A percentile compares a stretch with the other conserved stretches of the same genome.
phyloP scores from a whole-genome alignment of 1,139 yeast genomes.

The Lodderomyces orthopsilosis region DNA sequence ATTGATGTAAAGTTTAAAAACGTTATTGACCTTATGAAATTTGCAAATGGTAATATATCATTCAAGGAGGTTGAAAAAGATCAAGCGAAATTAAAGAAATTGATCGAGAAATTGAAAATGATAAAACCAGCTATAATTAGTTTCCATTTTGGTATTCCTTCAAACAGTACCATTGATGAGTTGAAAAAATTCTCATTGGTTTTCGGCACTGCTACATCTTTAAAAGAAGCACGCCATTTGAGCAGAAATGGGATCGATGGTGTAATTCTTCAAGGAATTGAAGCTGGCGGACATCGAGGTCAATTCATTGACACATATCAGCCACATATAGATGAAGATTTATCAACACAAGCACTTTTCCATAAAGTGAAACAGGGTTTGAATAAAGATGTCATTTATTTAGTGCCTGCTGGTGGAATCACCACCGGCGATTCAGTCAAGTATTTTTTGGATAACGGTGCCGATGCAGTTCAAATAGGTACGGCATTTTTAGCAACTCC shows the following conservation, averaged over 20 bases:
- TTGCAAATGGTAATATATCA: conserved; percentile 30
- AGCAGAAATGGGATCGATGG: conserved; percentile 32
- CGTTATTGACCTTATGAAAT: background rate
- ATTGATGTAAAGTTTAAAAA: conserved; percentile 8
- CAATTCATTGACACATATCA: conserved; percentile 26
- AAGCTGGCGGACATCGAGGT: conserved; percentile 58
- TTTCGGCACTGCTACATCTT: conserved; percentile 47
- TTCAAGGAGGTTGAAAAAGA: conserved; percentile 30
- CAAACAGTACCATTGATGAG: conserved; percentile 32
- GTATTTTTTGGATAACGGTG: conserved; percentile 31
- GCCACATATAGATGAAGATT: conserved; percentile 26
- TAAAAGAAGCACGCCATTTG: conserved; percentile 31
- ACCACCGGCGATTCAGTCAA: conserved; percentile 25
- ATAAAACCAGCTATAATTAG: conserved; percentile 37
- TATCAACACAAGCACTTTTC: conserved; percentile 35
- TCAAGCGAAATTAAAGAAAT: conserved; percentile 9
- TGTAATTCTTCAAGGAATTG: conserved; percentile 47
- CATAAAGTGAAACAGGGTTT: conserved; percentile 18
- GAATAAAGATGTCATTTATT: conserved; percentile 18
- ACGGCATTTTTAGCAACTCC: conserved; percentile 40
- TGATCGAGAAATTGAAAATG: conserved; percentile 14
- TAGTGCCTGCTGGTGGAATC: conserved; percentile 51
- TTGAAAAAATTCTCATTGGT: conserved; percentile 46
- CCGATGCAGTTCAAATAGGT: conserved; percentile 48
- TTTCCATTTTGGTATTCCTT: conserved; percentile 51